Evolutionary conservation across 73 alveolate species (phyloP).

Genomic region (Paramecium sonneborni): DNA sequence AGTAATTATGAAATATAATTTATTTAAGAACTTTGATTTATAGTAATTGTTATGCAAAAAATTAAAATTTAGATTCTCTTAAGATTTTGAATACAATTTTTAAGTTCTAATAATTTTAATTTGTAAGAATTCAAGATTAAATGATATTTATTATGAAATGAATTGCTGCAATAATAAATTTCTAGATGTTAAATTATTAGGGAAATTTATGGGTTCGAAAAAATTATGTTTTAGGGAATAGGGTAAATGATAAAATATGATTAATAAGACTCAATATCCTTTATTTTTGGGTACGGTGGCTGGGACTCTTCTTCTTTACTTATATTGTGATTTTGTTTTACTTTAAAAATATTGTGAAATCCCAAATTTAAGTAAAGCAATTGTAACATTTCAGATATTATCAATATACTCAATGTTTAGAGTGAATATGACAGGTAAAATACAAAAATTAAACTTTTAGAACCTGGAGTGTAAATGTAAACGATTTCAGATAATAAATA

Average conservation of each 20-base stretch:
- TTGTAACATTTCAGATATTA: neutral
- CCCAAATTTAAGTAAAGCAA: neutral
- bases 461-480: conserved; percentile 23
- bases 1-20: too few species aligned
- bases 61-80: too few species aligned
- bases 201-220: conserved; percentile 25
- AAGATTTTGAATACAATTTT: too few species aligned
- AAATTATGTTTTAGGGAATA: conserved; percentile 20
- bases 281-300: conserved; percentile 16
- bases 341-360: neutral
- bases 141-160: neutral
- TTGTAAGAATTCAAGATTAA: neutral
- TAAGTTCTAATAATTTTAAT: too few species aligned
- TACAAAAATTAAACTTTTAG: neutral
- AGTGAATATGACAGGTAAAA: conserved; percentile 28
- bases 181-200: conserved; percentile 1
- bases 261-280: neutral
- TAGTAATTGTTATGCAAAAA: too few species aligned
- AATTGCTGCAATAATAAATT: neutral
- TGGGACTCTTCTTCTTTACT: neutral
- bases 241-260: neutral
- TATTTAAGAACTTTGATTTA: too few species aligned
- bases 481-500: neutral
- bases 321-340: neutral
- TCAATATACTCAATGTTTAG: neutral